Base-by-base conservation (phyloP, 1,139 yeast genomes). In the Debaryomycetaceae sp. region DNA sequence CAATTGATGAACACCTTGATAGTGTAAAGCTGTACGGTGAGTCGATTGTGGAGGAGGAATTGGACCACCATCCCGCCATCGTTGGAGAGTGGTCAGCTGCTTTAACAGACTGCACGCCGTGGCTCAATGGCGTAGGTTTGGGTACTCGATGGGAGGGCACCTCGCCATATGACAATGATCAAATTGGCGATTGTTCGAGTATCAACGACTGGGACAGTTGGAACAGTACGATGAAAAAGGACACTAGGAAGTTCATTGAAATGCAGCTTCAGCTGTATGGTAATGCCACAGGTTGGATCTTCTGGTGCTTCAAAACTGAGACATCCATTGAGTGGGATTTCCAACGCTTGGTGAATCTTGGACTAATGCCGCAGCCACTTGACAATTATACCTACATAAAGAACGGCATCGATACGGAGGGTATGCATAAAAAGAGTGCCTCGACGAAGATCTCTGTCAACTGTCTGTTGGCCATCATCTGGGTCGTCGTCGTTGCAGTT, bases 281-380 rank as follows among this genome's bases (percentile, higher is more conserved):
- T 8, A 43, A 48, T 7, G 62, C 71, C 34, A 66, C 66, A 5
- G 87, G 87, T 2, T 82, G 85, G 85, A 78, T 80, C 33, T 82
- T 82, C 56, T 83, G 87, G 88, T 79, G 82, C 58, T 82, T 78
- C 72, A 82, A 82, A 61, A 81, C 87, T 3, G 87, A 83, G 56
- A 65, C 64, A 42, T 69, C 81, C 6, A 68, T 78, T 34, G 87
- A 81, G 60, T 82, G 87, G 87, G 87, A 81, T 57, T 80, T 80
- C 60, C 57, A 68, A 51, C 65, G 75, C 49, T 69, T 84, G 49
- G 74, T 77, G 8, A 62, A 69, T 17, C 60, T 73, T 34, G 74
- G 66, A 4, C 60, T 84, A 45, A 78, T 84, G 63, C 90, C 90
- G 0, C 79, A 73, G 47, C 89, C 89, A 3, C 72, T 84, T 41